These are phyloP conservation scores for Pyronema omphalodes DNA, from an alignment of 495 filamentous ascomycete species.

Conservation along the genomic window DNA sequence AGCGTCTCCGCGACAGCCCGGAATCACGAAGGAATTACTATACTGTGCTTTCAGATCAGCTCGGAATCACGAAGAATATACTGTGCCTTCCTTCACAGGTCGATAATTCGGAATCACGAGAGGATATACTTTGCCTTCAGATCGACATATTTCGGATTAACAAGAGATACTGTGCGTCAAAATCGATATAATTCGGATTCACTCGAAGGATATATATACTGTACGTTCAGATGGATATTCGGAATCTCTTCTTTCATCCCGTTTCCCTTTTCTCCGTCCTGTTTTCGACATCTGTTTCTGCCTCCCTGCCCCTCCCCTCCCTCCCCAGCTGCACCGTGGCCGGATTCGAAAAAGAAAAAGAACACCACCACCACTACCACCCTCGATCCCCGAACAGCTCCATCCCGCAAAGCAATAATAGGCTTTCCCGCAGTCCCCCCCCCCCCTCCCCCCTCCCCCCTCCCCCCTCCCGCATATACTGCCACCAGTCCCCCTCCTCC, in stretches of 20 bases:
- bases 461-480: too few species aligned
- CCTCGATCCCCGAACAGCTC: too few species aligned
- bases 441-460: too few species aligned
- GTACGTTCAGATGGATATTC: background rate
- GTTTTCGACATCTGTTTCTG: background rate
- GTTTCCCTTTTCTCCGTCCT: background rate
- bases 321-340: background rate
- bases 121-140: too few species aligned
- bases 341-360: background rate
- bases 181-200: too few species aligned
- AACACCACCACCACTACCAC: background rate
- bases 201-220: background rate
- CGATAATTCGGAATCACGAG: too few species aligned
- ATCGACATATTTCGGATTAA: too few species aligned
- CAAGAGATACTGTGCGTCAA: too few species aligned
- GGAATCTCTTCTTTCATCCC: background rate
- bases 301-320: background rate
- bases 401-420: background rate
- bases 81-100: too few species aligned
- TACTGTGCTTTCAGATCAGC: too few species aligned
- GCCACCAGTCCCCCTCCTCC: too few species aligned
- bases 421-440: background rate
- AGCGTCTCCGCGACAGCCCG: background rate
- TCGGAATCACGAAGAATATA: too few species aligned
- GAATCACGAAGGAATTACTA: background rate